A percentile compares a stretch with the other conserved stretches of the same genome.
phyloP scores from a whole-genome alignment of 768 basidiomycete species.

The Rickenella mellea region DNA sequence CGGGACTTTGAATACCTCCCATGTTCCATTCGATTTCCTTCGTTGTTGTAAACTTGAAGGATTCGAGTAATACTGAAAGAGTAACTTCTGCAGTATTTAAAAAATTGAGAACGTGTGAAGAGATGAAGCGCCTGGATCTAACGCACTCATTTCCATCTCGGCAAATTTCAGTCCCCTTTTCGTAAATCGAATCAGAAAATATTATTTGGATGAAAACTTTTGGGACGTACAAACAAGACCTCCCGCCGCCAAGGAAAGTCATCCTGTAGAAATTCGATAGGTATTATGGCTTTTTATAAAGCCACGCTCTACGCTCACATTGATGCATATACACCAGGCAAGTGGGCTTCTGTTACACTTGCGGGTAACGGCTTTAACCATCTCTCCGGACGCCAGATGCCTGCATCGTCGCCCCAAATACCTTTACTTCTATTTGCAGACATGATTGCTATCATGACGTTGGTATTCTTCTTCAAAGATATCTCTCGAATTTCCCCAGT shows the following conservation, averaged over 20 bases:
- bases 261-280: conserved; percentile 18
- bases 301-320: conserved; percentile 10
- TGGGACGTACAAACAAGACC: conserved; percentile 34
- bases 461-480: conserved; percentile 16
- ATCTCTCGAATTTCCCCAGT: conserved; percentile 19
- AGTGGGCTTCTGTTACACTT: conserved; percentile 15
- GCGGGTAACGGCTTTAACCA: conserved; percentile 6
- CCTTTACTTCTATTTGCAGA: conserved; percentile 3
- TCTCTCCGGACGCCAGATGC: background rate
- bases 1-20: conserved; percentile 10
- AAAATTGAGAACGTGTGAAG: background rate
- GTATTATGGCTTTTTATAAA: background rate
- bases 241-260: conserved; percentile 34
- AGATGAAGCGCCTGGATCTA: background rate
- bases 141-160: conserved; percentile 11
- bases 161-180: conserved; percentile 9
- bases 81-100: conserved; percentile 16
- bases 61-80: conserved; percentile 15
- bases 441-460: conserved; percentile 15
- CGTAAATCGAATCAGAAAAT: conserved; percentile 5
- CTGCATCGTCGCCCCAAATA: conserved; percentile 1
- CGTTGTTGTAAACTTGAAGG: conserved; percentile 16
- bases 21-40: conserved; percentile 20
- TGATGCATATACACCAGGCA: conserved; percentile 24
- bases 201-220: background rate